Evolutionary conservation across 257 asterid genomes (phyloP).

Genomic region (Nicotiana otophora): DNA sequence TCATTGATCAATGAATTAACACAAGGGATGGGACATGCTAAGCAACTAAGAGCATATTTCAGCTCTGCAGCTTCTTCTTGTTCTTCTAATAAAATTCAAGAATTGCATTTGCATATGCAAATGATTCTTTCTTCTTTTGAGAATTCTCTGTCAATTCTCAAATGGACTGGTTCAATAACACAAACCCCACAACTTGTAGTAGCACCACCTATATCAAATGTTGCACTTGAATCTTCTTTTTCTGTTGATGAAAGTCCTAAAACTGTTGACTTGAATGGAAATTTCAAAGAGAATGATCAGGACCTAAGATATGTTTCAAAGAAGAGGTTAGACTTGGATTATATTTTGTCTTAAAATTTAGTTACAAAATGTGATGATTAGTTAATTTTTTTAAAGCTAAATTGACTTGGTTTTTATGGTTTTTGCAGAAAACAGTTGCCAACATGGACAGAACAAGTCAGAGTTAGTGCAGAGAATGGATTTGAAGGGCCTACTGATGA

Average conservation of each 20-base stretch:
- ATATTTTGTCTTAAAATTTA: neutral
- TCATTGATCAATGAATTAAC: constrained; percentile 54
- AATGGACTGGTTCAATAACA: constrained; percentile 35
- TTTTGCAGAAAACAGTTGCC: constrained; percentile 69
- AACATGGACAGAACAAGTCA: constrained; percentile 68
- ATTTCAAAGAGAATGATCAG: constrained; percentile 24
- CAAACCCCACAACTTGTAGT: constrained; percentile 21
- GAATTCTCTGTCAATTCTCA: constrained; percentile 62
- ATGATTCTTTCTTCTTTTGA: constrained; percentile 66
- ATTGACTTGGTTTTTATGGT: constrained; percentile 11
- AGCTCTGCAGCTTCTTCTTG: constrained; percentile 28
- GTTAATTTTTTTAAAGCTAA: neutral
- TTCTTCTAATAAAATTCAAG: constrained; percentile 18
- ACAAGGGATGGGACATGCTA: constrained; percentile 72
- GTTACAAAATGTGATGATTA: neutral
- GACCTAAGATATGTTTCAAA: constrained; percentile 33
- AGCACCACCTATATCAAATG: constrained; percentile 14
- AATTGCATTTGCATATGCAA: constrained; percentile 46
- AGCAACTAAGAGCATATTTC: constrained; percentile 56
- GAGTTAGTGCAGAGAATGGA: constrained; percentile 48
- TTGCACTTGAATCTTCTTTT: constrained; percentile 38
- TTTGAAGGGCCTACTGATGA: constrained; percentile 78
- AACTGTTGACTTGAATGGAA: constrained; percentile 37
- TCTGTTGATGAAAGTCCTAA: constrained; percentile 55
- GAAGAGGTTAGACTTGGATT: constrained; percentile 46